Evolutionary conservation across 306 rosid genomes (phyloP).

Genomic region (Sicyos edulis): DNA sequence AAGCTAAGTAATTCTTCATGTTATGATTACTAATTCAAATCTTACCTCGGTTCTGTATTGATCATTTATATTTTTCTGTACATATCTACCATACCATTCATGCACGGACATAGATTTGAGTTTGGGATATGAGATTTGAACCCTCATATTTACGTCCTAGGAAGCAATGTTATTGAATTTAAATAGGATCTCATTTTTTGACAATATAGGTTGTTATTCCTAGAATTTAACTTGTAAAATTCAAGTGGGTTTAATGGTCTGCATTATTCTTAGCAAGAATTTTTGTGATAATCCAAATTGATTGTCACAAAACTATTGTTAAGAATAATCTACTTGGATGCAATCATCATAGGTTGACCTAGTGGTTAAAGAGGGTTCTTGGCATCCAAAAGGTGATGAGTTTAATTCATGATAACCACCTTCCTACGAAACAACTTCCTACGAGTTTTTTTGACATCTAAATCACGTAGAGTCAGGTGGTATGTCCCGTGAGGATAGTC

Average conservation of each 20-base stretch:
- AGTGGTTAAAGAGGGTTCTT: too few species aligned
- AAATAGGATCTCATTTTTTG: neutral
- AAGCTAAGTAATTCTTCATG: constrained; percentile 15
- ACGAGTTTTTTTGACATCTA: too few species aligned
- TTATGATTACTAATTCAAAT: neutral
- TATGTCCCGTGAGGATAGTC: too few species aligned
- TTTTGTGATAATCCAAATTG: too few species aligned
- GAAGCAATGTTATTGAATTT: neutral
- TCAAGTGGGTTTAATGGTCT: neutral
- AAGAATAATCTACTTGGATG: too few species aligned
- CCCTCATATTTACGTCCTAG: neutral
- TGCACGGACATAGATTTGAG: neutral
- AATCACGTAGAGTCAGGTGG: too few species aligned
- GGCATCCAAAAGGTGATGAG: too few species aligned
- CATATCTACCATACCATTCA: neutral
- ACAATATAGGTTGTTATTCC: too few species aligned
- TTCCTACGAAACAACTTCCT: too few species aligned
- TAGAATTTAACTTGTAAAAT: neutral
- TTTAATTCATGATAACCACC: too few species aligned
- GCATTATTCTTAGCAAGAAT: neutral
- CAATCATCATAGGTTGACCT: too few species aligned
- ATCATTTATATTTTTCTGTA: neutral
- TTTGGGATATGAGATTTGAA: neutral
- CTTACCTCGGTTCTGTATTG: neutral
- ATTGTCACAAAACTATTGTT: too few species aligned